These are phyloP conservation scores for Pseudohyphozyma bogoriensis DNA, from an alignment of 768 basidiomycete species.

Conservation along the genomic window DNA sequence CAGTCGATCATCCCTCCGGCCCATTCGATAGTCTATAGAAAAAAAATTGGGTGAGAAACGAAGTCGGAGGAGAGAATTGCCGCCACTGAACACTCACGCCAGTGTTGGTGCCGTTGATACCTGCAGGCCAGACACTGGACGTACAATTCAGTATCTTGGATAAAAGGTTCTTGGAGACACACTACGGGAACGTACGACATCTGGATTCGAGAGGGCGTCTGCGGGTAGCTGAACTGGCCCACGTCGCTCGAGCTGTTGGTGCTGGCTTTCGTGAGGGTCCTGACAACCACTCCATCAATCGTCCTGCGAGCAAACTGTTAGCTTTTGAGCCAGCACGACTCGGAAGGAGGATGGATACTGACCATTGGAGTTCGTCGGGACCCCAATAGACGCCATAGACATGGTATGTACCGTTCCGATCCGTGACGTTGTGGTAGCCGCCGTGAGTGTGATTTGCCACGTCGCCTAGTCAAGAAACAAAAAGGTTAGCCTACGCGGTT, in stretches of 20 bases:
- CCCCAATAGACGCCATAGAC: conserved; percentile 9
- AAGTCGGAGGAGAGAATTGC: not conserved
- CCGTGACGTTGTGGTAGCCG: not conserved
- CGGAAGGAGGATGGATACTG: too few species aligned
- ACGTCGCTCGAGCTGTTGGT: conserved; percentile 26
- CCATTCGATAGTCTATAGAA: conserved; percentile 36
- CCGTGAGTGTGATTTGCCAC: conserved; percentile 18
- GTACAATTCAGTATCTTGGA: not conserved
- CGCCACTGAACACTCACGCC: conserved; percentile 13
- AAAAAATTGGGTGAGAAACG: not conserved
- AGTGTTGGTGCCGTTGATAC: conserved; percentile 27
- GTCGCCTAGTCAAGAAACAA: too few species aligned
- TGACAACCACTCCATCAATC: conserved; percentile 29
- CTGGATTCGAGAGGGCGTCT: conserved; percentile 37
- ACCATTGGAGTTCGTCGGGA: too few species aligned
- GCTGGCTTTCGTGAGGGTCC: conserved; percentile 31
- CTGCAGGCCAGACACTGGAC: conserved; percentile 36
- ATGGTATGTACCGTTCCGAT: conserved; percentile 15
- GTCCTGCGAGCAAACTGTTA: not conserved
- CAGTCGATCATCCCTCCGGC: conserved; percentile 38
- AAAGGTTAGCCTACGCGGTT: too few species aligned
- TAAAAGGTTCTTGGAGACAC: not conserved
- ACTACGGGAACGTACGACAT: conserved; percentile 17
- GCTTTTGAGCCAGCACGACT: not conserved
- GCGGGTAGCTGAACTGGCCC: conserved; percentile 34